phyloP scores from a whole-genome alignment of 2,329 filamentous ascomycete species.

The Lecanicillium sp. region DNA sequence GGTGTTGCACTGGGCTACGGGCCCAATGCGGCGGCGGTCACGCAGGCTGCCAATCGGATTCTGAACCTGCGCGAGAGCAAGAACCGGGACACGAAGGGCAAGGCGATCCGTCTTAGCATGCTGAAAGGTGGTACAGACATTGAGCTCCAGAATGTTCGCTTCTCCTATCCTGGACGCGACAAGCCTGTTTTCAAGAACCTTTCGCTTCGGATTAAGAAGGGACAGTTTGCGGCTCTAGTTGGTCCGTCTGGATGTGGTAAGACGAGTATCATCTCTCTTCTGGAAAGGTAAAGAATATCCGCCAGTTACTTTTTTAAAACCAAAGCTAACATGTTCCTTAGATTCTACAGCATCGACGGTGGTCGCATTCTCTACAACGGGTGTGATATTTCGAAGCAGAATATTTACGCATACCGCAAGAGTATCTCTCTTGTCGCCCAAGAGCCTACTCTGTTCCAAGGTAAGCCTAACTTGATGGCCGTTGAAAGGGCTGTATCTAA shows the following conservation, averaged over 20 bases:
- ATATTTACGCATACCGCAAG: conserved; percentile 56
- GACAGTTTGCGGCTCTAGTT: conserved; percentile 65
- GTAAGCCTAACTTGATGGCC: conserved; percentile 24
- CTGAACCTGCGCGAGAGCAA: conserved; percentile 43
- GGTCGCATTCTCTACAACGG: conserved; percentile 62
- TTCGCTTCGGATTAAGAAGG: conserved; percentile 58
- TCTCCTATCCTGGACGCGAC: conserved; percentile 55
- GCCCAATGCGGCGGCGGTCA: conserved; percentile 56
- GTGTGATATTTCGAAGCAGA: conserved; percentile 51
- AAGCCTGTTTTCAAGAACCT: conserved; percentile 54
- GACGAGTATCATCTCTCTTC: conserved; percentile 60
- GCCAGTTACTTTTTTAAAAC: no score
- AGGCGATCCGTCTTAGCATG: conserved; percentile 32
- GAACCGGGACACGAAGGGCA: conserved; percentile 28
- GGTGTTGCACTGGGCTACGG: conserved; percentile 63
- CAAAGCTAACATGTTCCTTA: conserved; percentile 7
- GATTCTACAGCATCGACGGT: conserved; percentile 62
- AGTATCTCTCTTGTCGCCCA: conserved; percentile 67
- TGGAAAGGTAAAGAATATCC: conserved; percentile 39
- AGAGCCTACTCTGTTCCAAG: conserved; percentile 67
- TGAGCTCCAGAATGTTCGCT: conserved; percentile 51
- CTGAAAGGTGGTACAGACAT: conserved; percentile 47
- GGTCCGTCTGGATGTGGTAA: conserved; percentile 68
- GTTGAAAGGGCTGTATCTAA: neutral
- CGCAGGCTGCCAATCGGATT: conserved; percentile 55